Evolutionary conservation across 1,284 basidiomycete species (phyloP).

Genomic region (Marasmius tenuissimus): DNA sequence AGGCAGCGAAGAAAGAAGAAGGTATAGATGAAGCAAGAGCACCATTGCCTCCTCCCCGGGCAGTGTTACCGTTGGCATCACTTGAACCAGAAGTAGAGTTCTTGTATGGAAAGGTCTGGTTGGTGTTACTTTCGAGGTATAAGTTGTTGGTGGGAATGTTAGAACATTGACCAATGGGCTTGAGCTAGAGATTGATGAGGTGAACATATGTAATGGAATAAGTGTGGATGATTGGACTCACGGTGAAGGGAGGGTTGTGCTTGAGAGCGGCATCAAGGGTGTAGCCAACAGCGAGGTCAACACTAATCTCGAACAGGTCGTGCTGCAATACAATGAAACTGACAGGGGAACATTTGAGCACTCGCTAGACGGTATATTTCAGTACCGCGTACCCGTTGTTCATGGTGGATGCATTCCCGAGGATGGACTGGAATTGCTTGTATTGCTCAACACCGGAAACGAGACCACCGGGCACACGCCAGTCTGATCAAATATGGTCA

Average conservation of each 20-base stretch:
- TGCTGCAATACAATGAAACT: constrained; percentile 92
- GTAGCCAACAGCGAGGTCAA: constrained; percentile 88
- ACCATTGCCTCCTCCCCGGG: constrained; percentile 3
- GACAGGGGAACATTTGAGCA: not conserved
- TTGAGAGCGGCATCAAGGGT: constrained; percentile 70
- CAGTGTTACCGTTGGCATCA: constrained; percentile 10
- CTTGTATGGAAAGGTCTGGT: constrained; percentile 55
- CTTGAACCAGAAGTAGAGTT: constrained; percentile 19
- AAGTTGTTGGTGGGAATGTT: constrained; percentile 53
- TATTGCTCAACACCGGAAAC: constrained; percentile 60
- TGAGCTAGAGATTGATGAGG: constrained; percentile 39
- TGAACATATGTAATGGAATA: not conserved
- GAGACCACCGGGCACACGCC: constrained; percentile 76
- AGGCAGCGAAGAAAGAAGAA: not conserved
- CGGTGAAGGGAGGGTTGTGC: constrained; percentile 61
- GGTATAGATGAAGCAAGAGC: not conserved
- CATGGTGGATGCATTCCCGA: constrained; percentile 57
- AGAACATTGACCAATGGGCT: constrained; percentile 66
- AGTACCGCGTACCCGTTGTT: constrained; percentile 47
- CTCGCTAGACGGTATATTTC: not conserved
- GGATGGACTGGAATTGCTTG: constrained; percentile 59
- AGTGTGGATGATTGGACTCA: constrained; percentile 27
- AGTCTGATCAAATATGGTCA: constrained; percentile 48
- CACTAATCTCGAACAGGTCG: constrained; percentile 83
- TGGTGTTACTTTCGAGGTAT: constrained; percentile 66